Evolutionary conservation across 75 land plant species (phyloP).

Genomic region (Picea glauca): DNA sequence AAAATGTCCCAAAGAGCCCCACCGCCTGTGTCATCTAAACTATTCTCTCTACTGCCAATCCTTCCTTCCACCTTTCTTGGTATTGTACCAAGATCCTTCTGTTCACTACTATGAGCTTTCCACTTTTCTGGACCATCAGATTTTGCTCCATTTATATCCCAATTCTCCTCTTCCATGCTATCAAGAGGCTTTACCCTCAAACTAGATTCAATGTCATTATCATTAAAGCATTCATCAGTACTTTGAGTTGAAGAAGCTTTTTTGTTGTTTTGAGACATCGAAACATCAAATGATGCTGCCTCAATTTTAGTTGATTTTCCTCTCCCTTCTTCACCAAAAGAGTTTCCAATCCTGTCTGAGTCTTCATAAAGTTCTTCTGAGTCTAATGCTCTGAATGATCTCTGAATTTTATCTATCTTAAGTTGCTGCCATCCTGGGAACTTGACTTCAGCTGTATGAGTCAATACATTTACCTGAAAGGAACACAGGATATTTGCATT

Average conservation of each 20-base stretch:
- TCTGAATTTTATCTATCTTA: slow-evolving; percentile 22
- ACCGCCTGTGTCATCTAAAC: slow-evolving; percentile 12
- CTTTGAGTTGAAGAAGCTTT: not conserved
- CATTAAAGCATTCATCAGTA: not conserved
- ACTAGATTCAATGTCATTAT: slow-evolving; percentile 1
- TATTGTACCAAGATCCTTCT: slow-evolving; percentile 7
- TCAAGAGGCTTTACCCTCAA: slow-evolving; percentile 4
- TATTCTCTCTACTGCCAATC: not conserved
- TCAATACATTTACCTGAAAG: slow-evolving; percentile 72
- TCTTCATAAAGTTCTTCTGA: slow-evolving; percentile 13
- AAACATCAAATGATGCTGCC: slow-evolving; percentile 1
- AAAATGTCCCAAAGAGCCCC: slow-evolving; percentile 87
- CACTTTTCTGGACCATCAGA: slow-evolving; percentile 1
- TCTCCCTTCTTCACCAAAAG: slow-evolving; percentile 8
- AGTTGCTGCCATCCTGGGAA: slow-evolving; percentile 17
- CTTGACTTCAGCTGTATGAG: slow-evolving; percentile 63
- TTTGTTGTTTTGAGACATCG: slow-evolving; percentile 1
- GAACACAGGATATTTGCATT: not conserved
- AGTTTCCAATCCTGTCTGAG: not conserved
- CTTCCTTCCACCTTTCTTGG: not conserved
- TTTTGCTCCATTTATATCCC: not conserved
- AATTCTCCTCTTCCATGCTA: not conserved
- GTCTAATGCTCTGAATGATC: slow-evolving; percentile 11
- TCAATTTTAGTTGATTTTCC: slow-evolving; percentile 11
- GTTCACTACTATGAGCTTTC: slow-evolving; percentile 11